A percentile compares a stretch with the other conserved stretches of the same genome.
These are phyloP conservation scores for Termitomyces sp. DNA, from an alignment of 768 basidiomycete genomes.

Conservation along the genomic window DNA sequence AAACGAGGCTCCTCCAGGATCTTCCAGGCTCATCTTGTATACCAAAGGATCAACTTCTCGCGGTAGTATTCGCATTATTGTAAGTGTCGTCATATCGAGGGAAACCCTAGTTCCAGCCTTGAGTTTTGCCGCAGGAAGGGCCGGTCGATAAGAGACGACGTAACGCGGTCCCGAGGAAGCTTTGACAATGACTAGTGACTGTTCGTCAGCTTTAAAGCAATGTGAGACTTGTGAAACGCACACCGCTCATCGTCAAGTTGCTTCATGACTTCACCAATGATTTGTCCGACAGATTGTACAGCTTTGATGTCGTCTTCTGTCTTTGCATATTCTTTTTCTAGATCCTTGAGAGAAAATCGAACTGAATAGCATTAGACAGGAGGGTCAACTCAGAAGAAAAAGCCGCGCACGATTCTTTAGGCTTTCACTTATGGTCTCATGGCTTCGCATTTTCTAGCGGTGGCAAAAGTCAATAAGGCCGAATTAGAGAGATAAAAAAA, in stretches of 20 bases:
- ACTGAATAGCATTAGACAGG: conserved; percentile 40
- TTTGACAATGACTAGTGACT: conserved; percentile 84
- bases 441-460: conserved; percentile 86
- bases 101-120: conserved; percentile 94
- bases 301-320: conserved; percentile 99
- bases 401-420: conserved; percentile 81
- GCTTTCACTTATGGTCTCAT: conserved; percentile 80
- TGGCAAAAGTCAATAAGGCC: conserved; percentile 8
- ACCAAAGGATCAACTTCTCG: conserved; percentile 97
- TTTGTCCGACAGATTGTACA: conserved; percentile 97
- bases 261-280: conserved; percentile 98
- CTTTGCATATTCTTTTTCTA: conserved; percentile 88
- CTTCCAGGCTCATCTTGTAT: conserved; percentile 99
- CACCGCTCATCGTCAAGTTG: conserved; percentile 97
- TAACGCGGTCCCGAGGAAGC: conserved; percentile 98
- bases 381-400: not conserved
- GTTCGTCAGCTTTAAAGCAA: not conserved
- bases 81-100: conserved; percentile 98
- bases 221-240: conserved; percentile 32
- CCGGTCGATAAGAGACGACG: conserved; percentile 94
- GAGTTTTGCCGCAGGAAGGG: conserved; percentile 86
- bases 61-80: conserved; percentile 97
- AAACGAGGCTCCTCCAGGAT: conserved; percentile 92
- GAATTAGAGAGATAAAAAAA: not conserved
- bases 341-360: conserved; percentile 83